Percentiles rank a stretch among this genome's conserved stretches.
phyloP scores from a whole-genome alignment of 352 stramenopile species.

The Phytophthora pinifolia region DNA sequence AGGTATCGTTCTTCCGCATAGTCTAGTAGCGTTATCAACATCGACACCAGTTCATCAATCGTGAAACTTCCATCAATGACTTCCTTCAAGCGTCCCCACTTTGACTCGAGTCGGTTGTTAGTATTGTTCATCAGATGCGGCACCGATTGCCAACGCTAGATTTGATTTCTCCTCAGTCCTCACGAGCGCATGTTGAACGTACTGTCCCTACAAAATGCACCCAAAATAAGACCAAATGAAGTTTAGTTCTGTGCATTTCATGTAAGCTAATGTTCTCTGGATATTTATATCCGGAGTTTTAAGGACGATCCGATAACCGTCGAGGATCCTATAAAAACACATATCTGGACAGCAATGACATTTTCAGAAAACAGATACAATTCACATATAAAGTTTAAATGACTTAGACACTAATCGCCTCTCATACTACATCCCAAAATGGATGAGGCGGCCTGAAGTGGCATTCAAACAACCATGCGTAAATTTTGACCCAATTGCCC shows the following conservation, averaged over 20 bases:
- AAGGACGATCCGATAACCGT: too few species aligned
- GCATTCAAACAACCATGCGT: too few species aligned
- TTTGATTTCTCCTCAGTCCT: slow-evolving; percentile 9
- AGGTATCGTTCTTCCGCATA: slow-evolving; percentile 5
- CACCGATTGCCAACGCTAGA: slow-evolving; percentile 1
- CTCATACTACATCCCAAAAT: too few species aligned
- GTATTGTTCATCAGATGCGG: slow-evolving; percentile 12
- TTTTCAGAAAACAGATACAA: too few species aligned
- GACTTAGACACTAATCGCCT: too few species aligned
- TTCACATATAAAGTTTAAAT: too few species aligned
- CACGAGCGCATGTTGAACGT: slow-evolving; percentile 12
- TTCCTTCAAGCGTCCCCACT: slow-evolving; percentile 15
- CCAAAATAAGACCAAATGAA: background rate
- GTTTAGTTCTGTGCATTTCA: slow-evolving; percentile 1
- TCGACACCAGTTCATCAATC: slow-evolving; percentile 11
- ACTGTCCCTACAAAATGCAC: slow-evolving; percentile 1
- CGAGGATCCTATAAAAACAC: too few species aligned
- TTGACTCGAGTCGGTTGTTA: slow-evolving; percentile 10
- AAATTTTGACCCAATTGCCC: too few species aligned
- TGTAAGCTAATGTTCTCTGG: background rate
- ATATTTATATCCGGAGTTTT: too few species aligned
- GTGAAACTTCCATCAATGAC: background rate
- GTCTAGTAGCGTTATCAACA: slow-evolving; percentile 8
- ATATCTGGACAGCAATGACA: too few species aligned
- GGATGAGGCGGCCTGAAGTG: too few species aligned